Evolutionary conservation across 352 stramenopile species (phyloP), one percentile per base, ranked within the genome.

Genomic region (Pythium dissimile): DNA sequence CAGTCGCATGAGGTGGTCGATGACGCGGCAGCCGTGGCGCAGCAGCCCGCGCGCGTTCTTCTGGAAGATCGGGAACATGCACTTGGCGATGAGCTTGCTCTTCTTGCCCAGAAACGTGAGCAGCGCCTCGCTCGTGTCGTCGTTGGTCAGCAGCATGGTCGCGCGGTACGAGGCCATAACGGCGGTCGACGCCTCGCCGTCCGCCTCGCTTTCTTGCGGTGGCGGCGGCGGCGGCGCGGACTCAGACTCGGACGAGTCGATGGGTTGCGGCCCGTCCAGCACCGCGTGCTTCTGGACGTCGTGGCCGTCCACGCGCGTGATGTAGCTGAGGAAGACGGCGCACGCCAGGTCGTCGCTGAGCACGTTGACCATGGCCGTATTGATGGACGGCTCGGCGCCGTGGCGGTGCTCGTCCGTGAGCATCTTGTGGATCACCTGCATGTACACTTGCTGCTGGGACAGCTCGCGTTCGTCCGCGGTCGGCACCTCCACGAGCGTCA

Each of bases 71-170:
- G 73, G 65, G 64, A 97, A 95, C 27, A 97, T 62, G 56, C 82
- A 87, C 47, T 75, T 78, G 30, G 84, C 82, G 3, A 97, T 69
- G 27, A 94, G 55, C 43, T 84, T 77, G 64, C 71, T 84, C 62
- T 94, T 94, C 64, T 86, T 81, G 30, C 67, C 66, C 9, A 97
- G 67, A 64, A 95, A 95, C 53, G 74, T 81, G 27, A 94, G 70
- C 54, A 95, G 67, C 57, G 75, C 67, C 42, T 96, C 86, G 18
- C 77, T 80, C 37, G 84, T 69, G 54, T 96, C 82, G 43, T 94
- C 86, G 64, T 85, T 94, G 37, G 88, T 89, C 44, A 97, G 70
- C 62, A 97, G 63, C 85, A 96, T 95, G 45, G 87, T 96, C 39
- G 86, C 89, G 49, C 80, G 77, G 70, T 90, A 93, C 43, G 83